Base-by-base conservation (phyloP, 2,329 filamentous ascomycete species). In the Aspergillus quadrilineatus region DNA sequence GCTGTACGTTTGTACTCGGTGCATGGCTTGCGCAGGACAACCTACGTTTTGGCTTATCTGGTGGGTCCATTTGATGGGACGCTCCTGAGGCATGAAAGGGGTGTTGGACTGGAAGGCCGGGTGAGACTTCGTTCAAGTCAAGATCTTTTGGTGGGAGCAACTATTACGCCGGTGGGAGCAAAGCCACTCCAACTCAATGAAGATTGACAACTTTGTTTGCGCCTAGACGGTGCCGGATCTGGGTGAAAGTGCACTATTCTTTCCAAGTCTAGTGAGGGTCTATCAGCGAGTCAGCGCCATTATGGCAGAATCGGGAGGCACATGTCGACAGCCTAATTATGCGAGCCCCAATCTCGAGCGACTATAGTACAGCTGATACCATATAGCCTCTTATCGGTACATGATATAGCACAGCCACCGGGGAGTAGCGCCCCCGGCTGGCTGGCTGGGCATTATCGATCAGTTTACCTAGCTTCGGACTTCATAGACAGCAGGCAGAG, bases 401-500 rank as follows among this genome's bases (percentile, higher is more conserved):
- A 83, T 84, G 79, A 84, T 86, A 86, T 82, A 83, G 79, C 83
- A 86, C 82, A 79, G 82, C 80, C 79, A 79, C 68, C 79, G 79
- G 75, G 78, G 78, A 76, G 73, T 80, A 75, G 71, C 71, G 65
- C 67, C 68, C 68, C 69, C 68, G 66, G 63, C 70, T 71, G 66
- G 69, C 66, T 67, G 69, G 64, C 62, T 68, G 65, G 64, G 63
- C 63, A 63, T 61, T 67, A 64, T 76, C 76, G 77, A 70, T 65
- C 67, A 70, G 60, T 85, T 82, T 83, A 84, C 82, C 84, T 89
- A 89, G 86, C 84, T 85, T 84, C 82, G 76, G 76, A 75, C 71
- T 86, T 83, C 85, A 85, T 89, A 87, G 86, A 88, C 84, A 87
- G 87, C 84, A 87, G 78, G 75, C 77, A 76, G 60, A 69, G 65